These are phyloP conservation scores for Penicillium frequentans DNA, from an alignment of 2,329 filamentous ascomycete genomes.

Conservation along the genomic window DNA sequence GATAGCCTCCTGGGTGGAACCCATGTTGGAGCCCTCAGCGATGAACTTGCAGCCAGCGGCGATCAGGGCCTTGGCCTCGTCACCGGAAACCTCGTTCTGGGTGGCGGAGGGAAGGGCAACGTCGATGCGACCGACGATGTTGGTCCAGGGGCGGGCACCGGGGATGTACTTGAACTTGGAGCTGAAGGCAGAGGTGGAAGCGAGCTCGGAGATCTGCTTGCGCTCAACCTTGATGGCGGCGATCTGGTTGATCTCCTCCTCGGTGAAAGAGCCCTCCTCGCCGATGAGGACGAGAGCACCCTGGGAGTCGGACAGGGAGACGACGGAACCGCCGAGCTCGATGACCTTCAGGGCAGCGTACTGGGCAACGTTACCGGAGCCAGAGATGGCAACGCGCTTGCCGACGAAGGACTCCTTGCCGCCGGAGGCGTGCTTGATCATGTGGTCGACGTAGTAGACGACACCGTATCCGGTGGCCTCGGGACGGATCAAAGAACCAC, in stretches of 20 bases:
- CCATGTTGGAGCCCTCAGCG: slow-evolving; percentile 98
- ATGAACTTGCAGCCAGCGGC: slow-evolving; percentile 77
- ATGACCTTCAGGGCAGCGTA: slow-evolving; percentile 96
- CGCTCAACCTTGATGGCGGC: slow-evolving; percentile 84
- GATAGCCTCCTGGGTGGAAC: slow-evolving; percentile 93
- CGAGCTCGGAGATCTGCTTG: slow-evolving; percentile 74
- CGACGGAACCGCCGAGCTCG: slow-evolving; percentile 88
- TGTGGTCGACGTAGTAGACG: slow-evolving; percentile 94
- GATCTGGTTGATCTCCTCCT: slow-evolving; percentile 76
- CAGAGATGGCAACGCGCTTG: slow-evolving; percentile 94
- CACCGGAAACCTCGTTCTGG: slow-evolving; percentile 93
- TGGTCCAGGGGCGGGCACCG: slow-evolving; percentile 85
- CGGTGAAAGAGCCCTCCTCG: slow-evolving; percentile 68
- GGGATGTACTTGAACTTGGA: slow-evolving; percentile 80
- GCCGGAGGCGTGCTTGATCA: slow-evolving; percentile 79
- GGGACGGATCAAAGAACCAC: slow-evolving; percentile 88
- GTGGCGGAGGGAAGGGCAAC: slow-evolving; percentile 90
- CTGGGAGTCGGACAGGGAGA: slow-evolving; percentile 92
- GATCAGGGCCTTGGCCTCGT: slow-evolving; percentile 83
- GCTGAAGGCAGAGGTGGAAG: slow-evolving; percentile 55
- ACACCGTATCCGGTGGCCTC: slow-evolving; percentile 97
- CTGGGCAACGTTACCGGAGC: slow-evolving; percentile 96
- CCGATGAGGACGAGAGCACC: slow-evolving; percentile 75
- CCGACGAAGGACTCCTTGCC: slow-evolving; percentile 82
- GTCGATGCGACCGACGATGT: slow-evolving; percentile 79